phyloP scores from a whole-genome alignment of 192 early-diverging fungal genomes.

The Gonapodya sp. region DNA sequence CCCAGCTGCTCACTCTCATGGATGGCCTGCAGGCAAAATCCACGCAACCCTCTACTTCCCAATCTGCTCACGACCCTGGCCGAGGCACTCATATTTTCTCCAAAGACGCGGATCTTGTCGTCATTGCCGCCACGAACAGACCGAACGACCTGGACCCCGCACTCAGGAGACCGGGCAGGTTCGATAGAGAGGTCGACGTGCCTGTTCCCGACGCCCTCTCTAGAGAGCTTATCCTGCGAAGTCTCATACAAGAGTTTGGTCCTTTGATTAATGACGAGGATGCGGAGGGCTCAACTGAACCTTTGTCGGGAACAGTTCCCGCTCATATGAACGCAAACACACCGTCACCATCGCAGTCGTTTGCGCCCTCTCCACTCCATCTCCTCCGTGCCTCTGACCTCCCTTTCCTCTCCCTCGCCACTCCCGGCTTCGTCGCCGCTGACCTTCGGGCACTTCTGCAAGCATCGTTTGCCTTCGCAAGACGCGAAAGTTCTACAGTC shows the following conservation, averaged over 20 bases:
- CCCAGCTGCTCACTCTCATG: conserved; percentile 83
- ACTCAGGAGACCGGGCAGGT: conserved; percentile 69
- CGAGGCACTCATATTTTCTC: not conserved
- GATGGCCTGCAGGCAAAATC: conserved; percentile 51
- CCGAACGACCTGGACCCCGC: conserved; percentile 80
- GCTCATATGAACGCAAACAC: conserved; percentile 23
- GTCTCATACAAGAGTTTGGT: conserved; percentile 26
- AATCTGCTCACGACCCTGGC: not conserved
- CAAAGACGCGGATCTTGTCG: conserved; percentile 32
- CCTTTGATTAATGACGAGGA: not conserved
- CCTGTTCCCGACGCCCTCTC: conserved; percentile 60
- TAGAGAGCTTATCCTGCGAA: conserved; percentile 52
- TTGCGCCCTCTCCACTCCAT: conserved; percentile 24
- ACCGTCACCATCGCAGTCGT: conserved; percentile 40
- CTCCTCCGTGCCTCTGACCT: conserved; percentile 7
- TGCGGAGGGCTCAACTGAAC: not conserved
- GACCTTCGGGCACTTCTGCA: conserved; percentile 78
- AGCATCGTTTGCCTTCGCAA: conserved; percentile 48
- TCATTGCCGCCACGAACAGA: conserved; percentile 82
- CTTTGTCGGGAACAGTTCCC: not conserved
- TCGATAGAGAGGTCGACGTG: conserved; percentile 75
- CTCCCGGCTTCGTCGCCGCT: conserved; percentile 90
- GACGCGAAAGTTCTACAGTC: conserved; percentile 8
- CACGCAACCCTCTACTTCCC: not conserved
- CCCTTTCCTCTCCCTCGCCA: conserved; percentile 40